Conservation (phyloP, 2,329 filamentous ascomycete genomes). For the Penicillium oxalicum region DNA sequence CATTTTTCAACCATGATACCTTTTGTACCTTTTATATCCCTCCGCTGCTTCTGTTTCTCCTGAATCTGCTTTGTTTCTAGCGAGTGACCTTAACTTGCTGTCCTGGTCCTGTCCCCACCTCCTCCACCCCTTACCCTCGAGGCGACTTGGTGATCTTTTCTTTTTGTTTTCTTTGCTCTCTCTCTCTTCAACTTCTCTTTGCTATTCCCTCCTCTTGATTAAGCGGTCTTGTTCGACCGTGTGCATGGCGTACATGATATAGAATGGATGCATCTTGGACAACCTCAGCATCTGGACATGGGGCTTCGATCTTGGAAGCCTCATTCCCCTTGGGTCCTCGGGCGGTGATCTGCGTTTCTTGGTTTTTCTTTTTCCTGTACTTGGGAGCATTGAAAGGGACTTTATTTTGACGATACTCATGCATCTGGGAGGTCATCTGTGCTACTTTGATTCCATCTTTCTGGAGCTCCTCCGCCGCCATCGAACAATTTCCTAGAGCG, state of each 20-base stretch:
- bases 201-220: slow-evolving; percentile 15
- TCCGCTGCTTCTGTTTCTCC: too few species aligned
- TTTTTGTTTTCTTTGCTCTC: too few species aligned
- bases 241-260: slow-evolving; percentile 30
- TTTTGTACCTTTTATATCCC: too few species aligned
- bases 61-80: too few species aligned
- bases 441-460: slow-evolving; percentile 8
- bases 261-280: slow-evolving; percentile 33
- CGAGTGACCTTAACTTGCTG: too few species aligned
- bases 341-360: slow-evolving; percentile 8
- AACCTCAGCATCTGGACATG: slow-evolving; percentile 22
- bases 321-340: slow-evolving; percentile 11
- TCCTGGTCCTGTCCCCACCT: too few species aligned
- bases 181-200: not conserved
- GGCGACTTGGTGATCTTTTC: too few species aligned
- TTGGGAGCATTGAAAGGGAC: slow-evolving; percentile 24
- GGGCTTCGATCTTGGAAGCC: slow-evolving; percentile 12
- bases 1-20: too few species aligned
- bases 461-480: slow-evolving; percentile 12
- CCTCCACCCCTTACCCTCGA: too few species aligned
- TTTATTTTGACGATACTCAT: slow-evolving; percentile 27
- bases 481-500: slow-evolving; percentile 7
- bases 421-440: slow-evolving; percentile 34
- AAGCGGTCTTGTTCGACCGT: slow-evolving; percentile 14
- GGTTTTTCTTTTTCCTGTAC: slow-evolving; percentile 13